Conservation (phyloP, 352 stramenopile species). For the Globisporangium spinosum region DNA sequence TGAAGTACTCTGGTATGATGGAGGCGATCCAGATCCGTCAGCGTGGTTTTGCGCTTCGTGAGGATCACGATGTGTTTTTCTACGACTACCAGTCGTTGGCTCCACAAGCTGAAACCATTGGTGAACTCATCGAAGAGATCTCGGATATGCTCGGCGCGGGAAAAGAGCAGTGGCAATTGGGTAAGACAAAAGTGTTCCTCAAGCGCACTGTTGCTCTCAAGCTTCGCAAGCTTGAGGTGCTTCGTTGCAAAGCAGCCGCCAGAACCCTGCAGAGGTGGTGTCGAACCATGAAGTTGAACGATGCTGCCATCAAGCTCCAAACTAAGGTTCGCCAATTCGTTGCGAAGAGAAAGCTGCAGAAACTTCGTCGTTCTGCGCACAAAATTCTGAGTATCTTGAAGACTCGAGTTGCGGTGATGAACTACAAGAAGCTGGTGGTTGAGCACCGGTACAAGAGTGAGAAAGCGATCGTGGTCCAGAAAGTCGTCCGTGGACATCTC, state of each 20-base stretch:
- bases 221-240: conserved; percentile 71
- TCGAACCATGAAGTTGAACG: conserved; percentile 57
- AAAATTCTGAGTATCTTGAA: conserved; percentile 54
- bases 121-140: conserved; percentile 80
- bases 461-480: conserved; percentile 70
- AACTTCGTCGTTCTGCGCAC: conserved; percentile 57
- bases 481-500: conserved; percentile 64
- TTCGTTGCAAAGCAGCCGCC: conserved; percentile 82
- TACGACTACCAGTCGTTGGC: conserved; percentile 88
- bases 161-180: conserved; percentile 88
- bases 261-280: conserved; percentile 82
- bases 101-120: conserved; percentile 80
- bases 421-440: conserved; percentile 48
- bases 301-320: conserved; percentile 67
- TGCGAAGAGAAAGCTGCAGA: conserved; percentile 47
- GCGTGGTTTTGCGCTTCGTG: conserved; percentile 80
- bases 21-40: conserved; percentile 89
- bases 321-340: conserved; percentile 66
- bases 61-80: conserved; percentile 90
- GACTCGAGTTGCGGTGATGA: conserved; percentile 57
- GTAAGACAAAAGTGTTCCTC: conserved; percentile 87
- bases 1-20: conserved; percentile 92
- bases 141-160: conserved; percentile 81
- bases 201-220: conserved; percentile 80
- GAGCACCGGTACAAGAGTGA: conserved; percentile 49